Percentiles rank a stretch among this genome's conserved stretches.
phyloP scores from a whole-genome alignment of 2,329 filamentous ascomycete species.

The Talaromyces amestolkiae region DNA sequence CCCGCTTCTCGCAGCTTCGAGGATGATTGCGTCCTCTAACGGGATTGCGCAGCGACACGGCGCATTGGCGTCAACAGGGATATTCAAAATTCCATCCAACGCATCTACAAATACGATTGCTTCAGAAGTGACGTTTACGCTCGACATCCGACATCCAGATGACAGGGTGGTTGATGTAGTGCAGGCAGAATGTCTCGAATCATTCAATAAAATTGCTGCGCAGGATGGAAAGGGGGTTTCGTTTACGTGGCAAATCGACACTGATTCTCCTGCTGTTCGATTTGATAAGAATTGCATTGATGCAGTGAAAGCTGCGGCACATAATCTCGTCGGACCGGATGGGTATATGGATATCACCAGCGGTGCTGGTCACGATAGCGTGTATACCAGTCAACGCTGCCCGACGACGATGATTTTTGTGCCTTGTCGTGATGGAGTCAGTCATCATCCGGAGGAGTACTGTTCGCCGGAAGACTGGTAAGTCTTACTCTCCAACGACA shows the following conservation, averaged over 20 bases:
- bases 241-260: slow-evolving; percentile 61
- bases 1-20: slow-evolving; percentile 61
- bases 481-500: too few species aligned
- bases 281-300: slow-evolving; percentile 68
- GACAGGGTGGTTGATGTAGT: neutral
- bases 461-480: slow-evolving; percentile 58
- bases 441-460: slow-evolving; percentile 64
- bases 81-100: slow-evolving; percentile 61
- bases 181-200: neutral
- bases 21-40: slow-evolving; percentile 63
- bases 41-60: slow-evolving; percentile 55
- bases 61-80: slow-evolving; percentile 64
- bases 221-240: slow-evolving; percentile 52
- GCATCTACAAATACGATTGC: slow-evolving; percentile 65
- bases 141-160: slow-evolving; percentile 61
- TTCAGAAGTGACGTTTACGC: slow-evolving; percentile 60
- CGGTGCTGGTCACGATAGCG: slow-evolving; percentile 66
- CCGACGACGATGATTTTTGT: slow-evolving; percentile 68
- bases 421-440: slow-evolving; percentile 61
- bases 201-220: slow-evolving; percentile 26
- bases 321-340: slow-evolving; percentile 39
- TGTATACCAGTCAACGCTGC: slow-evolving; percentile 58
- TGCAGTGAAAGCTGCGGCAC: slow-evolving; percentile 56
- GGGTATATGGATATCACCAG: slow-evolving; percentile 55
- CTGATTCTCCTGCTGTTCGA: slow-evolving; percentile 57